Evolutionary conservation across 73 alveolate genomes (phyloP).

Genomic region (Breviolum minutum): DNA sequence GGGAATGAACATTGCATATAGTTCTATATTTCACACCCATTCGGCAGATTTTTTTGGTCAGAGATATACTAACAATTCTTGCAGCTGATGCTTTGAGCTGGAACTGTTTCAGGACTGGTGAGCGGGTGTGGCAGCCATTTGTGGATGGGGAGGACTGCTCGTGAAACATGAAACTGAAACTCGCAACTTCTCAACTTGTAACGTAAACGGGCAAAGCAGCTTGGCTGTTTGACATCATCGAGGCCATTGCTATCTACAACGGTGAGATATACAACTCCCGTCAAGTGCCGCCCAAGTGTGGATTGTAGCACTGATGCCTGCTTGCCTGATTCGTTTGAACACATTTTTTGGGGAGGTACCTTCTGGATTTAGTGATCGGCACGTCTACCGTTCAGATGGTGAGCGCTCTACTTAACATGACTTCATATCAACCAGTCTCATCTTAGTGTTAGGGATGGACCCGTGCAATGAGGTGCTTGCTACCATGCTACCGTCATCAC

Average conservation of each 20-base stretch:
- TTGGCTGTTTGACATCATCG: not conserved
- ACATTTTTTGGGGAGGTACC: constrained; percentile 35
- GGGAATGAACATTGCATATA: too few species aligned
- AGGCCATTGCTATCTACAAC: constrained; percentile 64
- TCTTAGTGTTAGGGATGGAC: not conserved
- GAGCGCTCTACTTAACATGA: constrained; percentile 3
- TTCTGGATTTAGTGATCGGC: constrained; percentile 50
- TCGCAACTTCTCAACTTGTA: too few species aligned
- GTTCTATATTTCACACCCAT: too few species aligned
- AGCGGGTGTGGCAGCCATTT: constrained; percentile 93
- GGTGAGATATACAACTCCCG: constrained; percentile 88
- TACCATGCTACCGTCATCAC: constrained; percentile 60
- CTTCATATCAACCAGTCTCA: not conserved
- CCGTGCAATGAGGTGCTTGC: constrained; percentile 42
- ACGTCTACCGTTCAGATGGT: constrained; percentile 81
- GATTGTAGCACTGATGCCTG: not conserved
- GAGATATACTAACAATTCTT: too few species aligned
- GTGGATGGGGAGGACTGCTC: constrained; percentile 49
- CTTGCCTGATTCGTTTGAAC: too few species aligned
- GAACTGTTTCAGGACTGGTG: constrained; percentile 46
- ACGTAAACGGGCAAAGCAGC: not conserved
- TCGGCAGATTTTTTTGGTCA: too few species aligned
- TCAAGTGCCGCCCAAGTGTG: constrained; percentile 4
- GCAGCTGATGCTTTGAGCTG: too few species aligned
- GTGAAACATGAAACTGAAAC: too few species aligned